Base-by-base conservation (phyloP, 345 rosid species). In the Hypericum perforatum region DNA sequence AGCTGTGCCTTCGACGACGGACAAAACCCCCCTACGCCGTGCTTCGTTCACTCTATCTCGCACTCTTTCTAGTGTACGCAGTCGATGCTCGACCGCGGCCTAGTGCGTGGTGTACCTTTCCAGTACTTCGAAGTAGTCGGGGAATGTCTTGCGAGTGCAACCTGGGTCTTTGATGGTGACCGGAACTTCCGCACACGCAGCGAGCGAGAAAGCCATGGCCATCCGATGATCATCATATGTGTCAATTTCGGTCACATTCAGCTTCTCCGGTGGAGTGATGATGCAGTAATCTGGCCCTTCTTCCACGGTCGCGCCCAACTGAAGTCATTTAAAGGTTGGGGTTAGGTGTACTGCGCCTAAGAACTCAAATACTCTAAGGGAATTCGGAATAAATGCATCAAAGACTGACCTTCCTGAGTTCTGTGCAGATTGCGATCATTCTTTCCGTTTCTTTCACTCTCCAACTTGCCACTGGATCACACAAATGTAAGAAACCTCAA, bases 171-270 rank as follows among this genome's bases (percentile, higher is more conserved):
- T 89, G 73, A 92, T 89, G 50, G 94, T 92, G 45, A 92, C 87
- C 2, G 94, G 91, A 58, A 92, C 98, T 29, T 80, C 91, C n/a
- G 77, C 85, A 68, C 95, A 92, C 46, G 97, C 97, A 14, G 97
- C 98, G 8, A 92, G 89, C 11, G 97, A 88, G 75, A 89, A 92
- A 7, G 98, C 81, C 98, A 92, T 89, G 58, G 98, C 98, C 98
- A 92, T 92, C 45, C 98, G 74, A 52, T 89, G 97, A 74, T 92
- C 98, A 49, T 92, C 97, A 0, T 89, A 92, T 7, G 98, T 92
- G 71, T 89, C 97, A 13, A 92, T 89, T 41, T 81, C 84, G 5
- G 97, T 49, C 5, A 79, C 63, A 7, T 73, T 83, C 57, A 92
- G 60, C 63, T 83, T 92, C 59, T 84, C 80, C 0, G 99, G 97